Evolutionary conservation across 2,329 filamentous ascomycete species (phyloP).

Genomic region (Albophoma yamanashiensis): DNA sequence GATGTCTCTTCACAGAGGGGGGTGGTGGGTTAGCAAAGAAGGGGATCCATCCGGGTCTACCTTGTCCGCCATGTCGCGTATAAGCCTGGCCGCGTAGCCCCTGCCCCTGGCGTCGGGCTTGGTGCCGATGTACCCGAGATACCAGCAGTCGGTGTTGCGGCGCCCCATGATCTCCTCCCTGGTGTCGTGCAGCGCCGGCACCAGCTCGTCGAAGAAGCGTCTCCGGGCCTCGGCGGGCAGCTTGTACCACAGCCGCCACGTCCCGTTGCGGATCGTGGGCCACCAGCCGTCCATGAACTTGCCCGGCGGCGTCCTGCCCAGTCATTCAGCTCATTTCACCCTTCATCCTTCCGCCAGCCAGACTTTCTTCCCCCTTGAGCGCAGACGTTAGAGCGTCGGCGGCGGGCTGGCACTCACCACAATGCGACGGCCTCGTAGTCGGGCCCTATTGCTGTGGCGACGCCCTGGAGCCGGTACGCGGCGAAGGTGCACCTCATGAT

Average conservation of each 20-base stretch:
- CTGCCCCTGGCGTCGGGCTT: conserved; percentile 58
- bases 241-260: conserved; percentile 68
- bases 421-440: conserved; percentile 70
- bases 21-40: background rate
- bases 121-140: conserved; percentile 75
- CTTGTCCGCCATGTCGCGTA: conserved; percentile 56
- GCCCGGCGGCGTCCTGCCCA: conserved; percentile 60
- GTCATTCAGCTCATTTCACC: background rate
- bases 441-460: conserved; percentile 63
- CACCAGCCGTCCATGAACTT: conserved; percentile 62
- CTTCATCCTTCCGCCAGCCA: background rate
- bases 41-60: conserved; percentile 20
- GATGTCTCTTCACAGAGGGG: background rate
- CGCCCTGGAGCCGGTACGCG: conserved; percentile 61
- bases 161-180: conserved; percentile 59
- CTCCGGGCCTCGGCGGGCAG: conserved; percentile 60
- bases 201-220: conserved; percentile 68
- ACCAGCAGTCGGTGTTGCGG: conserved; percentile 60
- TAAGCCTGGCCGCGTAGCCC: conserved; percentile 61
- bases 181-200: conserved; percentile 63
- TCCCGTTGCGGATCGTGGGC: conserved; percentile 62
- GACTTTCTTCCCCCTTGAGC: no score
- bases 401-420: conserved; percentile 46
- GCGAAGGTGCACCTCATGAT: conserved; percentile 71
- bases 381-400: background rate